Evolutionary conservation across 2,329 filamentous ascomycete species (phyloP), one percentile per base, ranked within the genome.

Genomic region (Beauveria australis): DNA sequence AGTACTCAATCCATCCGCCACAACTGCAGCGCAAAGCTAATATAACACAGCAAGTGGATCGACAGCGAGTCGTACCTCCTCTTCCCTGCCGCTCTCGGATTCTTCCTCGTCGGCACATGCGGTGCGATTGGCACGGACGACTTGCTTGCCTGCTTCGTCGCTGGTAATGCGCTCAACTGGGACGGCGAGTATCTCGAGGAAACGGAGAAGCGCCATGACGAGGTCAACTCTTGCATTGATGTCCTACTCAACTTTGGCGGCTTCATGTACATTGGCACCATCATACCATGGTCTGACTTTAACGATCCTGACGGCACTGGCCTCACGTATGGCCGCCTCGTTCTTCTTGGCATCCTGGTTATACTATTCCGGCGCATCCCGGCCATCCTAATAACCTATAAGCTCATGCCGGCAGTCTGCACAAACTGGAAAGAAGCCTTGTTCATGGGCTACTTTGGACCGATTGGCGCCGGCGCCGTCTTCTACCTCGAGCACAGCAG

Each of bases 401-500:
- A 79, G 64, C 70, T 82, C 6, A 82, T 85, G 79, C 81, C 81
- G 0, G 71, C 71, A 2, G 75, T 79, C 0, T 76, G 79, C 60
- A 76, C 76, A n/a, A 71, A 76, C 65, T 84, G 78, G 75, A 81
- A 79, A 64, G 82, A 86, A 62, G 83, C 82, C 0, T 66, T 86
- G 0, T 85, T 86, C 61, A 82, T 85, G 80, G 83, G 83, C 0
- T 84, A 85, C 62, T 92, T 92, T 66, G 89, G 89, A 0, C 89
- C 89, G 0, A 91, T 92, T 52, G 89, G 89, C 2, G 88, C 90
- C 9, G 87, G 86, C 22, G 89, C 89, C 0, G 81, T 91, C 26
- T 92, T 91, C 71, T 92, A 92, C 70, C 79, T 92, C 14, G 75
- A 79, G 64, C 78, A 79, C 61, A 73, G 75, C 2, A 70, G 71